phyloP scores from a whole-genome alignment of 257 asterid genomes.

The Nicotiana knightiana region DNA sequence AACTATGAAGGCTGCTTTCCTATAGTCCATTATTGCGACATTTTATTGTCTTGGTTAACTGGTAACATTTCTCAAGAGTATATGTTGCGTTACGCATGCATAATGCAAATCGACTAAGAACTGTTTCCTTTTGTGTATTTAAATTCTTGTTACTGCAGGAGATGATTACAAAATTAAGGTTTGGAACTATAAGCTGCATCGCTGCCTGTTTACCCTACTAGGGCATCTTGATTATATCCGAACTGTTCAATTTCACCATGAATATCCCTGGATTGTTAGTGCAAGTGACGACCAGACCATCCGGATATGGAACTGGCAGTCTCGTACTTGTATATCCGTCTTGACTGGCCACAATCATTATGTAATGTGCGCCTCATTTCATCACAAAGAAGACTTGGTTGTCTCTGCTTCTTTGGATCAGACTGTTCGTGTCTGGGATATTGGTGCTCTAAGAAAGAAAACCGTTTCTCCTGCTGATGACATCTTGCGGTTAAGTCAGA shows the following conservation, averaged over 20 bases:
- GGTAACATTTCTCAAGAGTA: background rate
- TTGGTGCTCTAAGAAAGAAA: conserved; percentile 87
- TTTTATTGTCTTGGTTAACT: background rate
- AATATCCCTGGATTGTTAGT: conserved; percentile 95
- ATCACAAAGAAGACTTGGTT: conserved; percentile 92
- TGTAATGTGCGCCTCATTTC: conserved; percentile 96
- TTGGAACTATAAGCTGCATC: conserved; percentile 92
- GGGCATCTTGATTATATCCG: conserved; percentile 98
- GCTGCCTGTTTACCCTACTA: conserved; percentile 91
- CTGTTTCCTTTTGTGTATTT: background rate
- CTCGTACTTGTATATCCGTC: conserved; percentile 90
- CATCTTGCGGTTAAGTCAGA: conserved; percentile 70
- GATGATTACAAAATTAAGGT: conserved; percentile 98
- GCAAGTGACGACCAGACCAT: conserved; percentile 98
- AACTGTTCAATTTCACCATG: conserved; percentile 98
- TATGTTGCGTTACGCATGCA: background rate
- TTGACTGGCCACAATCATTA: conserved; percentile 97
- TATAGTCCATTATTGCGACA: background rate
- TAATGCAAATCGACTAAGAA: background rate
- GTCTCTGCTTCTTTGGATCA: conserved; percentile 99
- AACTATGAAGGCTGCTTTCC: background rate
- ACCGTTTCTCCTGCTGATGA: conserved; percentile 95
- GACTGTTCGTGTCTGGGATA: conserved; percentile 98
- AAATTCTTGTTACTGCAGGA: conserved; percentile 45
- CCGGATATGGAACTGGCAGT: conserved; percentile 99